Conservation (phyloP, 1,284 basidiomycete species). For the Coriolopsis trogii region DNA sequence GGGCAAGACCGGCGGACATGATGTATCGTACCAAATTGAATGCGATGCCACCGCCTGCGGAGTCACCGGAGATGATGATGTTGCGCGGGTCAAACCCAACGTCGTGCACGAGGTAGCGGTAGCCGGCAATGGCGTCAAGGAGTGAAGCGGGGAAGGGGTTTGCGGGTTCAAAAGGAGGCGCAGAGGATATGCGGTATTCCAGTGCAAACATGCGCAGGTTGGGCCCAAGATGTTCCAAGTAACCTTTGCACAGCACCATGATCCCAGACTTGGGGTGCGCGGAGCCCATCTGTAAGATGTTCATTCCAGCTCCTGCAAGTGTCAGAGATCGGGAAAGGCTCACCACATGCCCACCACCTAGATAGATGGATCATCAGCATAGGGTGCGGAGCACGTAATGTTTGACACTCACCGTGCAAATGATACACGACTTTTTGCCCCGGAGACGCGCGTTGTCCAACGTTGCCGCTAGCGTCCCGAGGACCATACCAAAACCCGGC, state of each 20-base stretch:
- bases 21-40: conserved; percentile 56
- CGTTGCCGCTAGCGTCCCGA: conserved; percentile 15
- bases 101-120: conserved; percentile 54
- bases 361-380: no score
- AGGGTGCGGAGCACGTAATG: no score
- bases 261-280: conserved; percentile 14
- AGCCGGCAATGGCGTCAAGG: conserved; percentile 63
- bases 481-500: conserved; percentile 23
- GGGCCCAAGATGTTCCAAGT: conserved; percentile 21
- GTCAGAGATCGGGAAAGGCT: neutral
- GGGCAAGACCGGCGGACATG: conserved; percentile 36
- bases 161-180: conserved; percentile 23
- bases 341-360: no score
- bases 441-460: conserved; percentile 38
- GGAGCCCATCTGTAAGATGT: conserved; percentile 13
- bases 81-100: conserved; percentile 43
- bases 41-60: conserved; percentile 72
- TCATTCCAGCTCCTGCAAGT: neutral
- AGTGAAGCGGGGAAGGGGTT: conserved; percentile 66
- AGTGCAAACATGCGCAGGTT: conserved; percentile 36
- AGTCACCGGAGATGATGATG: conserved; percentile 70
- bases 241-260: conserved; percentile 7
- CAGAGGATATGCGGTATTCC: conserved; percentile 35
- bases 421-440: conserved; percentile 56
- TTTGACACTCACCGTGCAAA: conserved; percentile 55